Base-by-base conservation (phyloP, 2,329 filamentous ascomycete genomes). In the Immersiporthe knoxdaviesiana region DNA sequence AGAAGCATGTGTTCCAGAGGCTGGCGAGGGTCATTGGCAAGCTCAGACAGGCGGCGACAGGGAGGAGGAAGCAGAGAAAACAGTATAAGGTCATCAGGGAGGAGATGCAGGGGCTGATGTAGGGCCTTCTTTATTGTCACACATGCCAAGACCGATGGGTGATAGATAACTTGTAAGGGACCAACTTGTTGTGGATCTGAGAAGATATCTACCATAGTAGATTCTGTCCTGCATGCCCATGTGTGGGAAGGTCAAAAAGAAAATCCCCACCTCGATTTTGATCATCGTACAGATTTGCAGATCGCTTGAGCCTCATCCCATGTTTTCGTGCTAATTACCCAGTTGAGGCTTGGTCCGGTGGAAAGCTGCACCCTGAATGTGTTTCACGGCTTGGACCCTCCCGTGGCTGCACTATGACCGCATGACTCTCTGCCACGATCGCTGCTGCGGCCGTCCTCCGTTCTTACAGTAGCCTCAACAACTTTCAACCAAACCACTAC, bases 51-150 rank as follows among this genome's bases (percentile, higher is more conserved):
- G 80, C 78, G n/a, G 67, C 93, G 77, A 80, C 87, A 73, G 79
- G 86, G 63, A 84, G 84, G 76, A 81, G 83, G 58, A 97, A 97
- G 83, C 89, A 91, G 80, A 87, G 94, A 72, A 97, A 97, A 80
- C 84, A 90, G 81, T 97, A 97, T 78, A 98, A 98, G 81, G 74
- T 93, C 27, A 90, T 97, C 39, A 77, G 88, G 63, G 91, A 96
- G 76, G 83, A 87, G 68, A 91, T 91, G 86, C 80, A 81, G 66
- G 77, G 77, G 59, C 83, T 73, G 74, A 41, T 65, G 62, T 68
- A 67, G 58, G 58, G 56, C 44, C 11, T 54, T 21, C 35, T 44
- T 16, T 35, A 4, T 8, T 37, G 41, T 11, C n/a, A 27, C n/a
- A n/a, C n/a, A n/a, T n/a, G n/a, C n/a, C n/a, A n/a, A n/a, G n/a